A percentile compares a stretch with the other conserved stretches of the same genome.
Conservation (phyloP, 305 asterid genomes). For the Galium porrigens region DNA sequence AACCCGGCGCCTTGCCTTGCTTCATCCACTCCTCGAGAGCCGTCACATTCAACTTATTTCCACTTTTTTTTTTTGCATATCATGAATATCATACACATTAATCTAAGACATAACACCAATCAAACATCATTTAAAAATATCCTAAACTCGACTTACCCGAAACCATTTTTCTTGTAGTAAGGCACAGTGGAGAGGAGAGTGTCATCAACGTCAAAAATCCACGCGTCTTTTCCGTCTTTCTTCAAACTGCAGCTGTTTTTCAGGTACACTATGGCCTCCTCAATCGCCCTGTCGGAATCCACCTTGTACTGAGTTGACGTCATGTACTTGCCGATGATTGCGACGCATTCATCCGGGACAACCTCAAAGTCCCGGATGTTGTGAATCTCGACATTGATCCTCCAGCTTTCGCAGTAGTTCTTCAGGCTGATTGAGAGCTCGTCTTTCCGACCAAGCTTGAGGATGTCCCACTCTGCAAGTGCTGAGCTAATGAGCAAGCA, state of each 20-base stretch:
- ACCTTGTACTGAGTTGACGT: slow-evolving; percentile 51
- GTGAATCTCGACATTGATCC: slow-evolving; percentile 59
- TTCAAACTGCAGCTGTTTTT: slow-evolving; percentile 31
- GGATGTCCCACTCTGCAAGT: slow-evolving; percentile 49
- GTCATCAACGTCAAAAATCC: slow-evolving; percentile 61
- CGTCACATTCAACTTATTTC: slow-evolving; percentile 20
- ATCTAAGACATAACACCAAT: too few species aligned
- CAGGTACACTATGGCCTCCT: slow-evolving; percentile 35
- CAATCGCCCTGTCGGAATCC: slow-evolving; percentile 43
- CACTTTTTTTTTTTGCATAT: slow-evolving; percentile 15
- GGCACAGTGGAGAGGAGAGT: slow-evolving; percentile 60
- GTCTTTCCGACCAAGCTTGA: slow-evolving; percentile 23
- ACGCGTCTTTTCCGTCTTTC: slow-evolving; percentile 49
- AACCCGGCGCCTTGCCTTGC: slow-evolving; percentile 45
- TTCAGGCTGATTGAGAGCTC: slow-evolving; percentile 40
- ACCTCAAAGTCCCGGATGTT: slow-evolving; percentile 38
- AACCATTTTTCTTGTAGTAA: slow-evolving; percentile 52
- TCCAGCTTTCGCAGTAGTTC: slow-evolving; percentile 68
- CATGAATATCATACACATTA: too few species aligned
- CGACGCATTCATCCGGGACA: slow-evolving; percentile 55
- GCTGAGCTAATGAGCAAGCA: slow-evolving; percentile 24
- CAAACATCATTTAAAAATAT: too few species aligned
- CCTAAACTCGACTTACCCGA: too few species aligned
- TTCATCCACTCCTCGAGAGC: slow-evolving; percentile 47
- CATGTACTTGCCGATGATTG: slow-evolving; percentile 46